These are phyloP conservation scores for Kodamaea sp. DNA, from an alignment of 1,139 yeast genomes.

Conservation along the genomic window DNA sequence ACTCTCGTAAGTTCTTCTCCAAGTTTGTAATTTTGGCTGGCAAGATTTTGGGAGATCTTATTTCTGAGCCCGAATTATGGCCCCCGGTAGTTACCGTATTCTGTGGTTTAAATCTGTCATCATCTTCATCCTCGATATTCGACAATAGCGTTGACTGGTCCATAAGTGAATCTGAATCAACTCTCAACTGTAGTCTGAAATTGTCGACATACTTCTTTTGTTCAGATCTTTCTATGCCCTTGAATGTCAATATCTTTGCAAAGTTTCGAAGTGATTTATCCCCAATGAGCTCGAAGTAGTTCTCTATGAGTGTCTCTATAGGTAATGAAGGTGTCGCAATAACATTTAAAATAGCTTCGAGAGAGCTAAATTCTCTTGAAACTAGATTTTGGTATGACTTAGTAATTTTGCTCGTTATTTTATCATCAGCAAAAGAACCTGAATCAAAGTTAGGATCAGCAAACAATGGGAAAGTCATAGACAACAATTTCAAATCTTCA, in stretches of 20 bases:
- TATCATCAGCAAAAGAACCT: constrained; percentile 3
- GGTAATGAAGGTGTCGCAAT: constrained; percentile 66
- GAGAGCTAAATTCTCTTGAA: constrained; percentile 46
- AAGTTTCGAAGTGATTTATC: constrained; percentile 67
- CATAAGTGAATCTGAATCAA: constrained; percentile 45
- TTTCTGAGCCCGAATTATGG: constrained; percentile 13
- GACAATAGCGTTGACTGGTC: constrained; percentile 46
- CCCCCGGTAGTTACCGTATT: constrained; percentile 1
- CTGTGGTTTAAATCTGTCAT: constrained; percentile 3
- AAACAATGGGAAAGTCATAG: constrained; percentile 53
- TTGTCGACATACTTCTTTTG: constrained; percentile 57
- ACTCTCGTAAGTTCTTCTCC: constrained; percentile 57
- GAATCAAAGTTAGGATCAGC: constrained; percentile 34
- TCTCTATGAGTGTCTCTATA: constrained; percentile 59
- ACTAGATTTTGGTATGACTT: constrained; percentile 52
- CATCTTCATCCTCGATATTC: constrained; percentile 16
- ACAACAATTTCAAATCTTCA: constrained; percentile 57
- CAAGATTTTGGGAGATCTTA: constrained; percentile 28
- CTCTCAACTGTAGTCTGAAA: constrained; percentile 58
- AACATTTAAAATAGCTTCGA: constrained; percentile 67
- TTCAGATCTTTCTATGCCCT: constrained; percentile 53
- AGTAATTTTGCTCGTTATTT: constrained; percentile 19
- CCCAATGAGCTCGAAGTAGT: constrained; percentile 66
- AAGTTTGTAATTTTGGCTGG: constrained; percentile 48
- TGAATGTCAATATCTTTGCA: constrained; percentile 61